These are phyloP conservation scores for Diplodia corticola DNA, from an alignment of 2,329 filamentous ascomycete genomes.

Conservation along the genomic window DNA sequence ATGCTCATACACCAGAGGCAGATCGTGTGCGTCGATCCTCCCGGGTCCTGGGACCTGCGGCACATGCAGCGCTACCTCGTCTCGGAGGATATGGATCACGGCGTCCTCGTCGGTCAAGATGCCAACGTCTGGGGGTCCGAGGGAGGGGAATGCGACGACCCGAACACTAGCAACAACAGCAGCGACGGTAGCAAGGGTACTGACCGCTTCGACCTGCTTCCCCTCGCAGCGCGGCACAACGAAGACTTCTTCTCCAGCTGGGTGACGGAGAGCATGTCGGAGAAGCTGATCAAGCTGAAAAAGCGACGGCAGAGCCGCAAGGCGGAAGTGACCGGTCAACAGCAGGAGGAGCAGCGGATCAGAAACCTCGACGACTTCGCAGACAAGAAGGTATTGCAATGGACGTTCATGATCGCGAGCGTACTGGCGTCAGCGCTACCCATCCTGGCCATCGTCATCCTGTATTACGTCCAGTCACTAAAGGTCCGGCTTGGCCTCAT, in stretches of 20 bases:
- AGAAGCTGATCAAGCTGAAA: neutral
- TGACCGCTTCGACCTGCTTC: no score
- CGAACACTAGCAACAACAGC: no score
- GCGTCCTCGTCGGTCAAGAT: neutral
- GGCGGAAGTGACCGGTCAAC: neutral
- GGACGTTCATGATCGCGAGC: neutral
- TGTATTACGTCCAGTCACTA: neutral
- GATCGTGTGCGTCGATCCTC: constrained; percentile 11
- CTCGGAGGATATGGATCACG: constrained; percentile 1
- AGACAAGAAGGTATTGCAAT: neutral
- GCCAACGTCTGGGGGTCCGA: neutral
- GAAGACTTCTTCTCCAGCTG: neutral
- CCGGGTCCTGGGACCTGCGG: constrained; percentile 19
- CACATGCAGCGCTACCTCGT: constrained; percentile 25
- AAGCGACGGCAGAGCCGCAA: neutral
- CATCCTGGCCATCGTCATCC: neutral
- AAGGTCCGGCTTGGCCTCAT: neutral
- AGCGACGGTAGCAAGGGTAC: no score
- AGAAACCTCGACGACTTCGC: neutral
- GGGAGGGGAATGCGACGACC: no score
- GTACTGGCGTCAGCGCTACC: neutral
- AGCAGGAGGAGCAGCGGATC: no score
- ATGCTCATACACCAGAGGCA: constrained; percentile 23
- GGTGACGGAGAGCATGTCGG: neutral
- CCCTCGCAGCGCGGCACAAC: neutral